Base-by-base conservation (phyloP, 441 rosid species). In the Populus trichocarpa region DNA sequence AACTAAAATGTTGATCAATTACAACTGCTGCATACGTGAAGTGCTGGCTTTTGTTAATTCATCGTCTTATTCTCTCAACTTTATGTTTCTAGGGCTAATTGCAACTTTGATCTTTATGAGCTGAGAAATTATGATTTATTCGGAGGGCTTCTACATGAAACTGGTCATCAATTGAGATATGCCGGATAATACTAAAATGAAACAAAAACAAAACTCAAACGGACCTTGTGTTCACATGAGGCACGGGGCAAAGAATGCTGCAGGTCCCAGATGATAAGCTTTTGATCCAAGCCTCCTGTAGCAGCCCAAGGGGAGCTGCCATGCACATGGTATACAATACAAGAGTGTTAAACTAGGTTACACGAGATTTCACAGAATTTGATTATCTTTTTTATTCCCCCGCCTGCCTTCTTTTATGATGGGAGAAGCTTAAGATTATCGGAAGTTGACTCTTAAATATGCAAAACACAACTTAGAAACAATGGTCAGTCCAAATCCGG, bases 261-360 rank as follows among this genome's bases (percentile, higher is more conserved):
- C 57, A 91, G 81, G 85, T 94, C 98, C 97, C 98, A 94, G 38
- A 94, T 89, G 20, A 92, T 83, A 69, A 96, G 97, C 79, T 90
- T 91, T 72, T 86, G 79, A 84, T 96, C 97, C 93, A 91, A 83
- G 83, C 97, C 88, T 84, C 97, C 97, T 0, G 97, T 90, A 75
- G 97, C 98, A 70, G 91, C 97, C 95, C 90, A 84, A 7, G 90
- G 91, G 23, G 84, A 79, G 75, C 97, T 91, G 84, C 61, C 26
- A n/a, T 18, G 53, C 26, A 46, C 10, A 75, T 20, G 40, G 69
- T 14, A 68, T 38, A 33, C 35, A 42, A 28, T 4, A 66, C 13
- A 69, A 20, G 8, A 28, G 25, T 0, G 63, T 33, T 35, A 59
- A 25, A 25, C 26, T 8, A 23, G 13, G 59, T 3, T 22, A 76